A percentile compares a stretch with the other conserved stretches of the same genome.
Conservation (phyloP, 2,329 filamentous ascomycete genomes). For the Epichloe aotearoae region DNA sequence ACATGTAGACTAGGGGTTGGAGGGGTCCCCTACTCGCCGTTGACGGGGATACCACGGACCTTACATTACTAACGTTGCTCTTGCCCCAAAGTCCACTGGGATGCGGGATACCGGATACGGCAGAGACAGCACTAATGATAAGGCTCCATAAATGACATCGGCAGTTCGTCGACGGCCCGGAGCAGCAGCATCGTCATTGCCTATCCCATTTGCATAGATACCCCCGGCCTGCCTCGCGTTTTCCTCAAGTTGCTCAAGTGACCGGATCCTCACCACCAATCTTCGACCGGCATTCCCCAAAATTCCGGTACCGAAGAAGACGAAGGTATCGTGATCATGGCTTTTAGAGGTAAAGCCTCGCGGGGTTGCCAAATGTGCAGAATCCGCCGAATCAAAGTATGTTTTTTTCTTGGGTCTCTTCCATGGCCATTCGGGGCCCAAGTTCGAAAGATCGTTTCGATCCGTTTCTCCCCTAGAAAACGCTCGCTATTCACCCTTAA, state of each 20-base stretch:
- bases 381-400: conserved; percentile 57
- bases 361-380: conserved; percentile 61
- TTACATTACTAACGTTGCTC: too few species aligned
- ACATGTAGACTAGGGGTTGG: too few species aligned
- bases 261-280: neutral
- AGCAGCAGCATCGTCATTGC: neutral
- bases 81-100: too few species aligned
- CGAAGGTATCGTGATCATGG: conserved; percentile 28
- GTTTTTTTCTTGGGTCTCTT: neutral
- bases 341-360: conserved; percentile 51
- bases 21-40: too few species aligned
- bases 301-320: neutral
- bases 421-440: neutral
- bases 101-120: too few species aligned
- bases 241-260: neutral
- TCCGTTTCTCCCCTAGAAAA: too few species aligned
- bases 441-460: neutral
- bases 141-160: neutral
- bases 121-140: neutral
- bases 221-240: neutral
- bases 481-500: too few species aligned
- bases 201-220: conserved; percentile 1
- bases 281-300: neutral
- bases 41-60: too few species aligned
- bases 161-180: neutral